Percentiles rank a stretch among this genome's conserved stretches.
Evolutionary conservation across 257 asterid genomes (phyloP).

Genomic region (Capsicum rhomboideum): DNA sequence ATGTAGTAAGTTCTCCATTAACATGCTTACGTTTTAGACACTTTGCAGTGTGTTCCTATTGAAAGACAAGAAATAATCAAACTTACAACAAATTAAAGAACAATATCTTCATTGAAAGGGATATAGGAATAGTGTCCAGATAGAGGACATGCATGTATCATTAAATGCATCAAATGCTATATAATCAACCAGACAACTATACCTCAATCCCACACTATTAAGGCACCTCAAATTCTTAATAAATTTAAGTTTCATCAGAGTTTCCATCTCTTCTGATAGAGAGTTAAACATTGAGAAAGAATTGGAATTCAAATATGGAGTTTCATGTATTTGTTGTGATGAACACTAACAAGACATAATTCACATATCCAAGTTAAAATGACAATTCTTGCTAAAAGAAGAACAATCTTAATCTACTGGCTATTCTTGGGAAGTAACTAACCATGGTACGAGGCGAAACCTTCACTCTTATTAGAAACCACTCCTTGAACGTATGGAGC

Average conservation of each 20-base stretch:
- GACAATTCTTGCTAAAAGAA: neutral
- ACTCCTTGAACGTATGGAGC: slow-evolving; percentile 37
- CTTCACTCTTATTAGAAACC: slow-evolving; percentile 38
- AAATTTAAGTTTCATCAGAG: neutral
- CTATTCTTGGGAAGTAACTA: neutral
- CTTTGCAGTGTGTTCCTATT: no score
- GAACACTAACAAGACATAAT: neutral
- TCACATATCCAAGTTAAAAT: neutral
- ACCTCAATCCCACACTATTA: neutral
- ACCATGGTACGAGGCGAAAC: slow-evolving; percentile 47
- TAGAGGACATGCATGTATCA: neutral
- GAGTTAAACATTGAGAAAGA: neutral
- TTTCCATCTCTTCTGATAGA: neutral
- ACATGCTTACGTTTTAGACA: no score
- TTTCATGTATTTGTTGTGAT: neutral
- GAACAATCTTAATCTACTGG: neutral
- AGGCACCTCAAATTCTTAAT: neutral
- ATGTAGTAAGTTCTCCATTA: no score
- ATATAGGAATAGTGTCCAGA: neutral
- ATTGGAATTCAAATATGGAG: neutral
- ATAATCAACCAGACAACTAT: neutral
- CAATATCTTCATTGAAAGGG: no score
- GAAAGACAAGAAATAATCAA: no score
- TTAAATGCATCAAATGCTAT: neutral
- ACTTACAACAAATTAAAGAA: no score